Conservation (phyloP, 441 rosid species). For the Bocquillonia castaneifolia region DNA sequence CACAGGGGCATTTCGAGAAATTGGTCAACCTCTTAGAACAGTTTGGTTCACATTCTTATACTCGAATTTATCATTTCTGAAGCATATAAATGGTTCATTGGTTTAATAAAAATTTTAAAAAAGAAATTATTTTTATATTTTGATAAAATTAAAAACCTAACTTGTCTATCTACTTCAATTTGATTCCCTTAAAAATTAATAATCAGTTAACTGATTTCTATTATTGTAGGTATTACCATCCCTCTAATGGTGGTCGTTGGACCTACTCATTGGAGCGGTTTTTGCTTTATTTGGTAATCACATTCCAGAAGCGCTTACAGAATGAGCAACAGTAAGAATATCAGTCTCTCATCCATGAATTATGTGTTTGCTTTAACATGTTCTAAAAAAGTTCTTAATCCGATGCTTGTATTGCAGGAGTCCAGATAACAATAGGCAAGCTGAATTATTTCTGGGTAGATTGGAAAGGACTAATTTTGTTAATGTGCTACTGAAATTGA, state of each 20-base stretch:
- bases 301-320: constrained; percentile 93
- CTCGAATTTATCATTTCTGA: constrained; percentile 26
- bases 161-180: too few species aligned
- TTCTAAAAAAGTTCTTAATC: constrained; percentile 28
- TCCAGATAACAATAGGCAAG: constrained; percentile 31
- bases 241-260: constrained; percentile 99
- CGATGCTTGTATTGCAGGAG: constrained; percentile 46
- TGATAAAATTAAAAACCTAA: too few species aligned
- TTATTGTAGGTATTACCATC: constrained; percentile 83
- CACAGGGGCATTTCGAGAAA: constrained; percentile 71
- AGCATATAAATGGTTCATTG: constrained; percentile 19
- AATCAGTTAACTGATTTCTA: constrained; percentile 21
- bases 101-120: too few species aligned
- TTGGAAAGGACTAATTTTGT: constrained; percentile 75
- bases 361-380: constrained; percentile 21
- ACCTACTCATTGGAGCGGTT: constrained; percentile 93
- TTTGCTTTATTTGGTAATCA: constrained; percentile 66
- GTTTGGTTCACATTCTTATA: constrained; percentile 54
- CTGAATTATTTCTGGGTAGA: constrained; percentile 55
- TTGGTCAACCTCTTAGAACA: constrained; percentile 99
- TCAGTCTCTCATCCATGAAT: constrained; percentile 17
- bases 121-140: too few species aligned
- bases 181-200: constrained; percentile 24
- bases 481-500: constrained; percentile 67
- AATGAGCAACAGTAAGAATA: constrained; percentile 80